phyloP scores from a whole-genome alignment of 1,284 basidiomycete genomes.

The Acaromyces ingoldii region DNA sequence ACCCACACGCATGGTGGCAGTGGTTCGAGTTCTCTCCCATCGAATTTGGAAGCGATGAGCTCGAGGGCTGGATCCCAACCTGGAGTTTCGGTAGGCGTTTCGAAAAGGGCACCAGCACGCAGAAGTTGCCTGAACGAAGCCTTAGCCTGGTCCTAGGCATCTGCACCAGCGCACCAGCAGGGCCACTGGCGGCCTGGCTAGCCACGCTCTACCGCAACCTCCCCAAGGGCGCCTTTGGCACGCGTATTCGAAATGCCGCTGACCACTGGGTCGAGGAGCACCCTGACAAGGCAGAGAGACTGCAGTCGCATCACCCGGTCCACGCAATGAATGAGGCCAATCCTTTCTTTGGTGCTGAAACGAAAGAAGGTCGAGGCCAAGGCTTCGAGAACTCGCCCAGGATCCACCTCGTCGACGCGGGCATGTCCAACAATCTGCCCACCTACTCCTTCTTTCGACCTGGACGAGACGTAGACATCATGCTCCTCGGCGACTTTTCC shows the following conservation, averaged over 20 bases:
- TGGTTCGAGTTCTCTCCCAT: slow-evolving; percentile 51
- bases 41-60: slow-evolving; percentile 47
- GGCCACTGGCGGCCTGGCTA: slow-evolving; percentile 43
- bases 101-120: slow-evolving; percentile 22
- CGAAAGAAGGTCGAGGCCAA: slow-evolving; percentile 6
- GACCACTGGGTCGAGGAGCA: slow-evolving; percentile 12
- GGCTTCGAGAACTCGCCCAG: slow-evolving; percentile 19
- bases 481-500: slow-evolving; percentile 44
- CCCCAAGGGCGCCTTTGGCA: slow-evolving; percentile 16
- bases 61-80: slow-evolving; percentile 50
- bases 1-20: slow-evolving; percentile 18
- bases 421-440: slow-evolving; percentile 47
- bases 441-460: slow-evolving; percentile 36
- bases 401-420: slow-evolving; percentile 37
- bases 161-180: slow-evolving; percentile 49
- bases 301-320: slow-evolving; percentile 20
- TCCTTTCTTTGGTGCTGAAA: slow-evolving; percentile 15
- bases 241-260: neutral
- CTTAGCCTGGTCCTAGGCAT: slow-evolving; percentile 46
- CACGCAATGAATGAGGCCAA: slow-evolving; percentile 19
- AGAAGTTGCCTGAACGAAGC: slow-evolving; percentile 25
- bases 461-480: slow-evolving; percentile 35
- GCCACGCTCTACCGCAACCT: slow-evolving; percentile 40
- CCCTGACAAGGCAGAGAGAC: slow-evolving; percentile 9
- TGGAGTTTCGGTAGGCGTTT: slow-evolving; percentile 50